A percentile compares a stretch with the other conserved stretches of the same genome.
Evolutionary conservation across 495 filamentous ascomycete genomes (phyloP).

Genomic region (Glarea lozoyensis): DNA sequence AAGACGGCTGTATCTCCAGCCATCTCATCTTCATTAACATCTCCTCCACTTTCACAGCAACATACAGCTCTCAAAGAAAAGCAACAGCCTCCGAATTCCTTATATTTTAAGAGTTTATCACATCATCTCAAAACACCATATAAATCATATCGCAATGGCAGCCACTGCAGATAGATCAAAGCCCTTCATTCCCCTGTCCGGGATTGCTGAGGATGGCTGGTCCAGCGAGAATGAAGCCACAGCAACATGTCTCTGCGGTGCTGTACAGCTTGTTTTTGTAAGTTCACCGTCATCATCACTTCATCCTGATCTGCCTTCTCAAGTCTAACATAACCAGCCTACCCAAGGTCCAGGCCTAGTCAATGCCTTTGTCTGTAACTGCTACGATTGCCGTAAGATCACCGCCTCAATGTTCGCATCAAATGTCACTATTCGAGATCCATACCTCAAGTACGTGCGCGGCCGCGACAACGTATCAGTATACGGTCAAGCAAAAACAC

Average conservation of each 20-base stretch:
- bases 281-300: too few relatives aligned
- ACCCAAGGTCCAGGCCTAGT: conserved; percentile 33
- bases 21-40: too few relatives aligned
- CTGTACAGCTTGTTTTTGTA: conserved; percentile 44
- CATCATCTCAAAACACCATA: too few relatives aligned
- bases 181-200: conserved; percentile 19
- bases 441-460: conserved; percentile 34
- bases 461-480: conserved; percentile 34
- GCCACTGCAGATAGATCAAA: conserved; percentile 17
- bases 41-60: too few relatives aligned
- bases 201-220: conserved; percentile 25
- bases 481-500: conserved; percentile 31
- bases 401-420: conserved; percentile 51
- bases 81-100: too few relatives aligned
- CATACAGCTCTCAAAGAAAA: too few relatives aligned
- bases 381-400: conserved; percentile 48
- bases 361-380: conserved; percentile 47
- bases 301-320: too few relatives aligned
- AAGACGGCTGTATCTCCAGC: too few relatives aligned
- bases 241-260: conserved; percentile 46
- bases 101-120: too few relatives aligned
- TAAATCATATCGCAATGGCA: conserved; percentile 8
- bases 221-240: conserved; percentile 36
- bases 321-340: too few relatives aligned
- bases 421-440: conserved; percentile 39